Percentiles rank a stretch among this genome's conserved stretches.
These are phyloP conservation scores for Apiotrichum domesticum DNA, from an alignment of 1,284 basidiomycete species.

Conservation along the genomic window DNA sequence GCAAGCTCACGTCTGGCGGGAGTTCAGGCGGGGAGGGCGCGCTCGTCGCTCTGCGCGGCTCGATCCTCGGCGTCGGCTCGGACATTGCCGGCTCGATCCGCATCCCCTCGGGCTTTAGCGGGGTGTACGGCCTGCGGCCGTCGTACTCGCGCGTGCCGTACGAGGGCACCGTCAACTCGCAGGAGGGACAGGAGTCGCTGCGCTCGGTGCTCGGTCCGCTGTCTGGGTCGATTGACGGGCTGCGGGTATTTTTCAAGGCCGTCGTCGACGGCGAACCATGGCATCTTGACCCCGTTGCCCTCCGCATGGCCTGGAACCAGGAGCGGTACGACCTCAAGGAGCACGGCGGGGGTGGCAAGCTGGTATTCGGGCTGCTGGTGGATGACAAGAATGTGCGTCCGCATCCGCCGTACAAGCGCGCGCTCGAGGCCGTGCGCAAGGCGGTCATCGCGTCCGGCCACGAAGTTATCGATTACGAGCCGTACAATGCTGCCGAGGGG, in stretches of 20 bases:
- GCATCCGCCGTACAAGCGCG: conserved; percentile 63
- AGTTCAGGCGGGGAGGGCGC: conserved; percentile 47
- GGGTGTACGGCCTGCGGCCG: conserved; percentile 14
- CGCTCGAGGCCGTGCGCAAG: conserved; percentile 54
- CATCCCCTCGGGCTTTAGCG: conserved; percentile 12
- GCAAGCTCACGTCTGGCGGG: conserved; percentile 28
- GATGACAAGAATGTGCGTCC: conserved; percentile 61
- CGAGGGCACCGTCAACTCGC: conserved; percentile 47
- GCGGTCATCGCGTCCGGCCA: conserved; percentile 63
- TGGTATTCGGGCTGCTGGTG: conserved; percentile 47
- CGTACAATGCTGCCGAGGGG: conserved; percentile 6
- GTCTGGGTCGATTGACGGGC: conserved; percentile 53
- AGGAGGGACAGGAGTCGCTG: conserved; percentile 57
- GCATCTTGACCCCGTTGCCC: conserved; percentile 58
- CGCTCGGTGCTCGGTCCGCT: conserved; percentile 65
- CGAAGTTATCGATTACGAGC: conserved; percentile 48
- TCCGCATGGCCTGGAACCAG: conserved; percentile 59
- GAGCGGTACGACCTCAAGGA: conserved; percentile 23
- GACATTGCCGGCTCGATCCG: conserved; percentile 57
- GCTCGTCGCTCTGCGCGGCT: conserved; percentile 40
- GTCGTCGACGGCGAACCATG: conserved; percentile 48
- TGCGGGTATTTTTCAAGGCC: conserved; percentile 53
- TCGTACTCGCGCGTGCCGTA: conserved; percentile 13
- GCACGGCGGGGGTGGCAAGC: conserved; percentile 53
- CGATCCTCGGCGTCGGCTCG: conserved; percentile 42